Base-by-base conservation (phyloP, 768 basidiomycete species). In the Phaeolepiota aurea region DNA sequence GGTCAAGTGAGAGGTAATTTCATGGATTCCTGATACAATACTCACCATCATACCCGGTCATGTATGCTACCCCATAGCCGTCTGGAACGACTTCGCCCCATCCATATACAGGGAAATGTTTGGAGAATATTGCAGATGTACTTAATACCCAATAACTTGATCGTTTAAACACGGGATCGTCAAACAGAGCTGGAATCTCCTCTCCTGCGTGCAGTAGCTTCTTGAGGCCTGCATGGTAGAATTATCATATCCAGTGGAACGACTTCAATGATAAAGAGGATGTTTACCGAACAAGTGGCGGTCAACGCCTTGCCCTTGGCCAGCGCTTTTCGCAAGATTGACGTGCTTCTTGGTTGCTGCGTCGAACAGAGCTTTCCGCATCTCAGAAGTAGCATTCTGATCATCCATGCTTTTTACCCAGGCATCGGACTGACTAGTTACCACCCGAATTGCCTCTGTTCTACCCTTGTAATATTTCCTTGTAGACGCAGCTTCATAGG, bases 11-110 rank as follows among this genome's bases (percentile, higher is more conserved):
- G n/a, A n/a, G n/a, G 15, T 5, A 36, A n/a, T 20, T 25, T 18
- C 9, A 28, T 31, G 9, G 14, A 31, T 10, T 14, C 14, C 15
- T 25, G 14, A n/a, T 9, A 32, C 3, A 19, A 13, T 13, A 57
- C 74, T 41, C 43, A 82, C 84, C 79, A 47, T 87, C 77, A 51
- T 77, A 84, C 28, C 87, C 87, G n/a, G 92, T 92, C 76, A 90
- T 82, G 55, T 97, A 97, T 10, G 90, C 85, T 20, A 97, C 83
- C 21, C 93, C 93, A 54, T 93, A 97, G 1, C 93, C 93, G 48
- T 96, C 82, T 1, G 87, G 82, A 18, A 94, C 89, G 33, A 97
- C 87, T 72, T 90, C 87, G 37, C 93, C 93, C 93, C 93, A 97
- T 11, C 92, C 92, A 59, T 96, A 91, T 15, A 72, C 78, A 25